Evolutionary conservation across 2,329 filamentous ascomycete species (phyloP).

Genomic region (Neurospora sp.): DNA sequence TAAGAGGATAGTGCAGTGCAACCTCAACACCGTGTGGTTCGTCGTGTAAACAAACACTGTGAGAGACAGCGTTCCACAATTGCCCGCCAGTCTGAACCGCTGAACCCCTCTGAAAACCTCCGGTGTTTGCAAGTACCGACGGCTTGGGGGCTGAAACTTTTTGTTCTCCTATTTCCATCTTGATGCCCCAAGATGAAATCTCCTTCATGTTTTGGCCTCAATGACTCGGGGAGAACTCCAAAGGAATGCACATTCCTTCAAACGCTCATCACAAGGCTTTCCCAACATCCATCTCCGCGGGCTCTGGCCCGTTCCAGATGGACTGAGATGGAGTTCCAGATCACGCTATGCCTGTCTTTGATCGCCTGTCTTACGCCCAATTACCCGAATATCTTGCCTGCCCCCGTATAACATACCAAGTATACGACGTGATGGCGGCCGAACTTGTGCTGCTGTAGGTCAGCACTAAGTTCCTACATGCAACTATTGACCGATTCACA

Average conservation of each 20-base stretch:
- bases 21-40: neutral
- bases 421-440: neutral
- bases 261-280: neutral
- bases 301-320: neutral
- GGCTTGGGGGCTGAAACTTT: neutral
- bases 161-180: neutral
- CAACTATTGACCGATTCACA: neutral
- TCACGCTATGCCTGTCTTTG: neutral
- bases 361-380: neutral
- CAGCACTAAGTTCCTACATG: neutral
- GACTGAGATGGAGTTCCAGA: neutral
- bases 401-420: neutral
- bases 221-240: neutral
- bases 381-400: neutral
- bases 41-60: neutral
- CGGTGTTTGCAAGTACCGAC: neutral
- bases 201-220: neutral
- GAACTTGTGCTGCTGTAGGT: neutral
- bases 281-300: neutral
- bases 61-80: neutral
- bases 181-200: too few relatives aligned
- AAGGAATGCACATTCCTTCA: neutral
- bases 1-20: neutral
- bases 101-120: neutral
- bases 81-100: neutral